Conservation (phyloP, 164 flowering plant species). For the Sextonia rubra region DNA sequence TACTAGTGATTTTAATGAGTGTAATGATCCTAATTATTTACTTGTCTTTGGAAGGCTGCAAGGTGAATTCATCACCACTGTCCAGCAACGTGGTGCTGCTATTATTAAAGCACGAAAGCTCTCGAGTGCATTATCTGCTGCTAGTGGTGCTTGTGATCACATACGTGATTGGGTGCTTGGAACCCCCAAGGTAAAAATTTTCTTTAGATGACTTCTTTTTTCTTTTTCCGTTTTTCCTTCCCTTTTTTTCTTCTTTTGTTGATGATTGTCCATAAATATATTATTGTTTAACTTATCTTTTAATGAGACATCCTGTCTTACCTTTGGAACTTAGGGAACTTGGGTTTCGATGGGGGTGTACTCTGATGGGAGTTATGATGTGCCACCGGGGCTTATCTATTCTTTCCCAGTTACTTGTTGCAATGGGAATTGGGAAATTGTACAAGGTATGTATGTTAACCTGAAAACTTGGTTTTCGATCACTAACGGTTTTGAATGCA, state of each 20-base stretch:
- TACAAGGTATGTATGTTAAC: slow-evolving; percentile 58
- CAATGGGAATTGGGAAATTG: slow-evolving; percentile 85
- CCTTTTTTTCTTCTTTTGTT: not conserved
- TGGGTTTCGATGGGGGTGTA: slow-evolving; percentile 99
- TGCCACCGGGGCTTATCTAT: slow-evolving; percentile 91
- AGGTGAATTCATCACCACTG: slow-evolving; percentile 77
- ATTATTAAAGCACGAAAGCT: slow-evolving; percentile 95
- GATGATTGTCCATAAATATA: not conserved
- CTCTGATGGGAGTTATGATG: slow-evolving; percentile 96
- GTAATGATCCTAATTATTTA: not conserved
- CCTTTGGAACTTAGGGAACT: slow-evolving; percentile 54
- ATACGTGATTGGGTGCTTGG: slow-evolving; percentile 99
- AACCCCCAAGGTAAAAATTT: slow-evolving; percentile 71
- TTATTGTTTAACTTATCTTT: not conserved
- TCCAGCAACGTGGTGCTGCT: slow-evolving; percentile 99
- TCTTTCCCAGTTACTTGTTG: slow-evolving; percentile 94
- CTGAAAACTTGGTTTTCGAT: not conserved
- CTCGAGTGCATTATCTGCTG: slow-evolving; percentile 98
- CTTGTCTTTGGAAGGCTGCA: slow-evolving; percentile 53
- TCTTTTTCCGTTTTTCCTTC: not conserved
- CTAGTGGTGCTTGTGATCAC: slow-evolving; percentile 98
- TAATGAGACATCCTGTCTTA: not conserved
- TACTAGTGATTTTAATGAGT: not conserved
- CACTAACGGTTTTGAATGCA: too few species aligned
- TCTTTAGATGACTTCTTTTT: not conserved